A percentile compares a stretch with the other conserved stretches of the same genome.
phyloP scores from a whole-genome alignment of 345 rosid genomes.

The Euphorbia pulcherrima region DNA sequence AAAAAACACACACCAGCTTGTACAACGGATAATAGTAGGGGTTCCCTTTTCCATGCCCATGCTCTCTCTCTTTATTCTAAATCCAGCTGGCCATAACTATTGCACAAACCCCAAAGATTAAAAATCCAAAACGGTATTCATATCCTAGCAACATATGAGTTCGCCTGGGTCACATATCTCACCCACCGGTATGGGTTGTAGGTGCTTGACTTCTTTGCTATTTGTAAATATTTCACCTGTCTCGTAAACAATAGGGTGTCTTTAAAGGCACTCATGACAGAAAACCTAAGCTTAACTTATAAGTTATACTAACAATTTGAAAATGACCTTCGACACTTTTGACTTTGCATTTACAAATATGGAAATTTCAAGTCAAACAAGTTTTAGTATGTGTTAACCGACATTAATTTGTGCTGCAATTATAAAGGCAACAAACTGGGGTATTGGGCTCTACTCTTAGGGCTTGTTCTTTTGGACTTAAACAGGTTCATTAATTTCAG shows the following conservation, averaged over 20 bases:
- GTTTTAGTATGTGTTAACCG: not conserved
- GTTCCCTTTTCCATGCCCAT: not conserved
- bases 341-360: not conserved
- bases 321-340: not conserved
- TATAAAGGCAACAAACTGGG: not conserved
- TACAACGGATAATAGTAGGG: slow-evolving; percentile 1
- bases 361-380: slow-evolving; percentile 3
- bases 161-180: slow-evolving; percentile 96
- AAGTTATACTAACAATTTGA: too few relatives aligned
- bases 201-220: slow-evolving; percentile 76
- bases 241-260: not conserved
- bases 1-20: not conserved
- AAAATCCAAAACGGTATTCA: not conserved
- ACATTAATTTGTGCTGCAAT: not conserved
- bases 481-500: too few relatives aligned
- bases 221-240: slow-evolving; percentile 98
- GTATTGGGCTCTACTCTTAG: not conserved
- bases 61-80: not conserved
- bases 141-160: slow-evolving; percentile 88
- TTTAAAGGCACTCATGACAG: slow-evolving; percentile 5
- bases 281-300: not conserved
- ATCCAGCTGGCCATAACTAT: not conserved
- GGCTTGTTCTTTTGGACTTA: too few relatives aligned
- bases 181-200: slow-evolving; percentile 97
- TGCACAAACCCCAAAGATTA: not conserved